A percentile compares a stretch with the other conserved stretches of the same genome.
Conservation (phyloP, 306 rosid species). For the Vicia faba region DNA sequence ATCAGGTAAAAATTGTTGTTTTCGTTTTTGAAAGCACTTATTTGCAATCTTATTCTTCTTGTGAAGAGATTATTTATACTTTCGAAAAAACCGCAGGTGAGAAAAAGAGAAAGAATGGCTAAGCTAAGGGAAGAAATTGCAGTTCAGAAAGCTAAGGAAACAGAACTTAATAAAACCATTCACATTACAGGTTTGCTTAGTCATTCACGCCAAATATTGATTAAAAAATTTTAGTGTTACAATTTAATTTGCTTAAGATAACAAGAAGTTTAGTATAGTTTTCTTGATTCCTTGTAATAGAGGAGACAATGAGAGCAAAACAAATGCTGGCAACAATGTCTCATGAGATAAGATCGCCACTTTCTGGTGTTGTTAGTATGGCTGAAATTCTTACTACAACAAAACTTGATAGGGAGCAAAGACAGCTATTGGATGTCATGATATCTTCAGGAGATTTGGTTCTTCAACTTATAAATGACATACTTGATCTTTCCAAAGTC, state of each 20-base stretch:
- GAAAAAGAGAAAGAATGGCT: conserved; percentile 93
- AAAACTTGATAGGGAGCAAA: conserved; percentile 84
- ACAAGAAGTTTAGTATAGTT: conserved; percentile 27
- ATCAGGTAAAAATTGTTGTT: conserved; percentile 62
- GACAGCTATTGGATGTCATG: conserved; percentile 87
- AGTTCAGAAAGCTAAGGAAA: conserved; percentile 93
- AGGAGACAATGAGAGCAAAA: conserved; percentile 99
- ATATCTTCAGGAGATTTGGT: conserved; percentile 97
- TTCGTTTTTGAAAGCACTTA: conserved; percentile 7
- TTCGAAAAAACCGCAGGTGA: conserved; percentile 56
- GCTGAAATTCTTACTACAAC: conserved; percentile 92
- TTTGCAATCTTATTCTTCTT: conserved; percentile 27
- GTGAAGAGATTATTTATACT: conserved; percentile 21
- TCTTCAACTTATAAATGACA: conserved; percentile 96
- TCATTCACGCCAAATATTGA: conserved; percentile 33
- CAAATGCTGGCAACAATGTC: conserved; percentile 99
- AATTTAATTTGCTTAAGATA: conserved; percentile 13
- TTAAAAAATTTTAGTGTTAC: conserved; percentile 17
- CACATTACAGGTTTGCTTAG: conserved; percentile 83
- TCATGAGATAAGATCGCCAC: conserved; percentile 96
- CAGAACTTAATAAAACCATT: conserved; percentile 93
- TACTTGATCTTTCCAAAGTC: conserved; percentile 98
- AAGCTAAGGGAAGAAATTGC: conserved; percentile 89
- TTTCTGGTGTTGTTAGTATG: conserved; percentile 96
- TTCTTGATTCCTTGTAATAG: conserved; percentile 39